These are phyloP conservation scores for Blastomyces percursus DNA, from an alignment of 2,329 filamentous ascomycete genomes.

Conservation along the genomic window DNA sequence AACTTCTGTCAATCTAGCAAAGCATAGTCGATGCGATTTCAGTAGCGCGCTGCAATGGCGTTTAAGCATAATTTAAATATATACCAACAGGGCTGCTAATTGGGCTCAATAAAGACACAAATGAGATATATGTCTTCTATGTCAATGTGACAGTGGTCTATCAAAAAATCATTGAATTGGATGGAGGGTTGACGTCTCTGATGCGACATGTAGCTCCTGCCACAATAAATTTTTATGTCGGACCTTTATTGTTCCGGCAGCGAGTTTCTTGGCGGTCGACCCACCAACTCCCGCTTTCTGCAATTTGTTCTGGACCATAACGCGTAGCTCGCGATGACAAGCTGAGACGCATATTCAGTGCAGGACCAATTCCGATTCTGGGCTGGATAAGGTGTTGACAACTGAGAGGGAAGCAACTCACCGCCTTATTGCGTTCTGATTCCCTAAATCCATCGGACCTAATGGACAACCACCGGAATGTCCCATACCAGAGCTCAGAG, in stretches of 20 bases:
- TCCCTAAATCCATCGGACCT: background rate
- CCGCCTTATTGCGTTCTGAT: background rate
- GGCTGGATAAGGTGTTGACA: background rate
- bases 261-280: background rate
- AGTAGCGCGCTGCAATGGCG: background rate
- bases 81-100: background rate
- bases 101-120: background rate
- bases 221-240: background rate
- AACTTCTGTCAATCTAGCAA: background rate
- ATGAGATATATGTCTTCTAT: background rate
- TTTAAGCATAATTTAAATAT: constrained; percentile 1
- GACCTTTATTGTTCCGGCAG: background rate
- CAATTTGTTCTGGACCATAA: background rate
- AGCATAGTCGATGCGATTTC: background rate
- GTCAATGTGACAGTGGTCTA: background rate
- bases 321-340: background rate
- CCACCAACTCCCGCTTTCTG: background rate
- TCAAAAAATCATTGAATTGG: background rate
- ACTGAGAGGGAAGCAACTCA: background rate
- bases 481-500: background rate
- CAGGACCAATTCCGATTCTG: background rate
- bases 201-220: background rate
- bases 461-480: background rate
- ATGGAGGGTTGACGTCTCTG: background rate
- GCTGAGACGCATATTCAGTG: background rate